Base-by-base conservation (phyloP, 1,284 basidiomycete genomes). In the Athelia sp. region DNA sequence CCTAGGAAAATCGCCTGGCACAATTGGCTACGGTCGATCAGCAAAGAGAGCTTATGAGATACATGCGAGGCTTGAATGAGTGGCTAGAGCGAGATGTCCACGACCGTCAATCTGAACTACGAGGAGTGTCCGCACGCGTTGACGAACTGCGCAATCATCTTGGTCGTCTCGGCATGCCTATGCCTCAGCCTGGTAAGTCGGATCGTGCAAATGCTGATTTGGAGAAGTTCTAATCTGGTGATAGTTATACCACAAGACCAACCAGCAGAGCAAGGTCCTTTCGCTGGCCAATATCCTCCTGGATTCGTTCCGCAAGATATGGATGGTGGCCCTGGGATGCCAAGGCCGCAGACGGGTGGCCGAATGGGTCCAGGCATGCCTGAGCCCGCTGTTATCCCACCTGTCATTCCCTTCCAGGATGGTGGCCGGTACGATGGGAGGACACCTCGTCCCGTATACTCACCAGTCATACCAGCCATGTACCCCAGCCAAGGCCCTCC, bases 61-160 rank as follows among this genome's bases (percentile, higher is more conserved):
- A 90, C 57, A 81, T 90, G 78, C 58, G 75, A 45, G 74, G 72
- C 3, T 68, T 90, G 31, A 90, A 90, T 55, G 74, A 78, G 44
- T 90, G 87, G 88, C 67, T 90, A 14, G 81, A 75, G 50, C 74
- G 80, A 23, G 87, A 90, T 60, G 87, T 88, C 1, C 72, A 75
- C 45, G 84, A 89, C 63, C 79, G 88, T 22, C 86, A 88, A 54
- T 70, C 75, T 3, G 87, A 89, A 59, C 67, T 90, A 36, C 73
- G 72, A n/a, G 77, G 77, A 8, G 79, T 90, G 11, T 70, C 77
- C 43, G 79, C 76, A 14, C 76, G 82, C 13, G 68, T 90, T 9
- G 81, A 87, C 52, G 73, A 78, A 43, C 62, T 90, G 10, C 65
- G 78, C 50, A 68, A 78, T 14, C 74, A 81, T 45, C 55, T 88